A percentile compares a stretch with the other conserved stretches of the same genome.
These are phyloP conservation scores for Helminthosporium solani DNA, from an alignment of 2,329 filamentous ascomycete species.

Conservation along the genomic window DNA sequence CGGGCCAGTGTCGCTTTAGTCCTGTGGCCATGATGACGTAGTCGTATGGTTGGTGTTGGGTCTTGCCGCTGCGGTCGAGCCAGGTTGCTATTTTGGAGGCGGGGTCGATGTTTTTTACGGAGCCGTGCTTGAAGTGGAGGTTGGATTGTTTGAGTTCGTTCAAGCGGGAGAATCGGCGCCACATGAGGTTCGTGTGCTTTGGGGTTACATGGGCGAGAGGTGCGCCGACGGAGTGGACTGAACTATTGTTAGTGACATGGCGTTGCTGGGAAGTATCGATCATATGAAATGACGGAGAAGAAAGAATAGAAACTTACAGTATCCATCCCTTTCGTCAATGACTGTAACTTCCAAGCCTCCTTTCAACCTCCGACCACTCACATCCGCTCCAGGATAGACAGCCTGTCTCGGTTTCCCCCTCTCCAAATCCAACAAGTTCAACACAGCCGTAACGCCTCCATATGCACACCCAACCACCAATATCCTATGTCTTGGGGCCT, in stretches of 20 bases:
- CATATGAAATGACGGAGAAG: slow-evolving; percentile 10
- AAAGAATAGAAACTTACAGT: slow-evolving; percentile 57
- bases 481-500: slow-evolving; percentile 40
- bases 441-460: slow-evolving; percentile 64
- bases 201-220: slow-evolving; percentile 69
- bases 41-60: slow-evolving; percentile 60
- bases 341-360: slow-evolving; percentile 69
- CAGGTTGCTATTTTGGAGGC: slow-evolving; percentile 58
- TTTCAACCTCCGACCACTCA: slow-evolving; percentile 41
- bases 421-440: slow-evolving; percentile 68
- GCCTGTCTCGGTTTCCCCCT: slow-evolving; percentile 56
- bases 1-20: slow-evolving; percentile 68
- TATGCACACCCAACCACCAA: slow-evolving; percentile 72
- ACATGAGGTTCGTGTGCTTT: slow-evolving; percentile 65
- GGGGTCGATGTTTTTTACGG: slow-evolving; percentile 61
- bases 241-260: slow-evolving; percentile 17
- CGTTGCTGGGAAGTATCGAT: slow-evolving; percentile 14
- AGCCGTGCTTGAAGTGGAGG: slow-evolving; percentile 66
- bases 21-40: slow-evolving; percentile 74
- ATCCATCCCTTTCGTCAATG: slow-evolving; percentile 80
- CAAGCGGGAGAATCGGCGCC: slow-evolving; percentile 68
- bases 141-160: slow-evolving; percentile 64
- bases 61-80: slow-evolving; percentile 53
- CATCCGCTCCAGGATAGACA: slow-evolving; percentile 38
- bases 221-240: slow-evolving; percentile 74